These are phyloP conservation scores for Cucurbita pepo DNA, from an alignment of 306 rosid genomes.

Conservation along the genomic window DNA sequence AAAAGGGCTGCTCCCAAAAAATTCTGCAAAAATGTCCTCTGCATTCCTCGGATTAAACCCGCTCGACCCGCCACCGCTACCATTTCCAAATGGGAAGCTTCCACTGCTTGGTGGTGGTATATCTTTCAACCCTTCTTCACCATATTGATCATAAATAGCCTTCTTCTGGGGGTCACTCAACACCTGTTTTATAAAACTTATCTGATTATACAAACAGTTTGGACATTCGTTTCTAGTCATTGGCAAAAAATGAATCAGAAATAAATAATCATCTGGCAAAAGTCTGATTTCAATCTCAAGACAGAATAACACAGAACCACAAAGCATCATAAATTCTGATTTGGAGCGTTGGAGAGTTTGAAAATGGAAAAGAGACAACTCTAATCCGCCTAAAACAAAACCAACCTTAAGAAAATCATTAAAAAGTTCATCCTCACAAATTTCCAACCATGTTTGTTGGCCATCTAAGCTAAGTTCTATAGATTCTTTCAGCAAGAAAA, in stretches of 20 bases:
- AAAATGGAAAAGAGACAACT: not conserved
- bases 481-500: not conserved
- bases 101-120: constrained; percentile 54
- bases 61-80: constrained; percentile 25
- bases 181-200: constrained; percentile 36
- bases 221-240: not conserved
- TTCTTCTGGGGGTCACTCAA: constrained; percentile 76
- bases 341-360: not conserved
- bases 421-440: not conserved
- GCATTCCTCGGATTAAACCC: constrained; percentile 84
- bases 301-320: not conserved
- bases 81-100: constrained; percentile 23
- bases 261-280: not conserved
- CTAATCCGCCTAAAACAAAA: not conserved
- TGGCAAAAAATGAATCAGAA: not conserved
- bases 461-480: not conserved
- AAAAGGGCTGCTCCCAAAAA: constrained; percentile 87
- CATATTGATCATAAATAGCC: constrained; percentile 60
- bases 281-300: not conserved
- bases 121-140: constrained; percentile 89
- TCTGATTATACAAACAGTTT: not conserved
- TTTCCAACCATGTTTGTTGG: not conserved
- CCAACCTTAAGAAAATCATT: no score
- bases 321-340: not conserved
- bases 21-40: constrained; percentile 92